Percentiles rank a stretch among this genome's conserved stretches.
phyloP scores from a whole-genome alignment of 2,329 filamentous ascomycete species.

The Thielaviopsis musarum region DNA sequence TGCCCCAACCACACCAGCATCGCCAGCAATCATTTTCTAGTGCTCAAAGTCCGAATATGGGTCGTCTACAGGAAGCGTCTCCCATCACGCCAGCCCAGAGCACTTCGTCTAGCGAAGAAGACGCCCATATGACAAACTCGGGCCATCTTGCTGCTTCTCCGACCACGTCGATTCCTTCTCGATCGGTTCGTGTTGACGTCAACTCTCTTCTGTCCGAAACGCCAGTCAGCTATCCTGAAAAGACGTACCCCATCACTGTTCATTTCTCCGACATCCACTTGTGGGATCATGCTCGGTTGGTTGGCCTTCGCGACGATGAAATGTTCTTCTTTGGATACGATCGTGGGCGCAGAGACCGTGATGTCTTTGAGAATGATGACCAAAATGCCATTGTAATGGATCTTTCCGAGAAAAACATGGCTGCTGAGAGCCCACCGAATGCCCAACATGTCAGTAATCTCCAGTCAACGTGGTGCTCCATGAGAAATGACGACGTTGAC shows the following conservation, averaged over 20 bases:
- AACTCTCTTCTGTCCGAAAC: conserved; percentile 44
- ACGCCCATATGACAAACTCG: conserved; percentile 14
- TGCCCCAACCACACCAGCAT: not conserved
- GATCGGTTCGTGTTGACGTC: conserved; percentile 37
- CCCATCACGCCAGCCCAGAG: conserved; percentile 26
- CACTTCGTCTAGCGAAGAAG: conserved; percentile 23
- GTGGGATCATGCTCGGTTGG: conserved; percentile 4
- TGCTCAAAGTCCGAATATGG: conserved; percentile 2
- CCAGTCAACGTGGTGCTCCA: conserved; percentile 8
- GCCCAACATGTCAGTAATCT: conserved; percentile 5
- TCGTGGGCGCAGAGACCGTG: conserved; percentile 49
- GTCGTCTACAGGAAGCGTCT: conserved; percentile 14
- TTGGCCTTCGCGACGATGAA: conserved; percentile 16
- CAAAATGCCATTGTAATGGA: conserved; percentile 41
- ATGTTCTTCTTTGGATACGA: conserved; percentile 52
- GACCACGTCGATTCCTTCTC: conserved; percentile 13
- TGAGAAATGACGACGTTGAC: conserved; percentile 19
- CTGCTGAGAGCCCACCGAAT: conserved; percentile 10
- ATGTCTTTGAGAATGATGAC: conserved; percentile 57
- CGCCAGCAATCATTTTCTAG: conserved; percentile 3
- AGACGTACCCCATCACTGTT: conserved; percentile 1
- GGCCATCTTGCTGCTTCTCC: conserved; percentile 13
- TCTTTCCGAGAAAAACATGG: conserved; percentile 12
- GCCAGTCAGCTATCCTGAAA: conserved; percentile 15
- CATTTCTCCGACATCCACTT: conserved; percentile 1